Conservation (phyloP, 495 filamentous ascomycete genomes). For the Penicillium canariense region DNA sequence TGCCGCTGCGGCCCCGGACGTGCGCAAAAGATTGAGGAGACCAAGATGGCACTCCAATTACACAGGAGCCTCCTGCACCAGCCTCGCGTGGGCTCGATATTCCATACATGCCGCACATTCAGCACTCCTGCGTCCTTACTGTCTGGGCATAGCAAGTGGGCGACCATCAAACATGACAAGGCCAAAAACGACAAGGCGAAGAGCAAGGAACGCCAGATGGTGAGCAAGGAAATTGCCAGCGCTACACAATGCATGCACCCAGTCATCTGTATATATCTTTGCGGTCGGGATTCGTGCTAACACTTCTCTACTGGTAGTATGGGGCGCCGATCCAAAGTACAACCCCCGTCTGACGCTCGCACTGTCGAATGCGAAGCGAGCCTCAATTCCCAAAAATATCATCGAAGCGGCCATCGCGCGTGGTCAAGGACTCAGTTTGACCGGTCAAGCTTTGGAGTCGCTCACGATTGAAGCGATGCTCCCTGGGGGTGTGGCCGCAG, state of each 20-base stretch:
- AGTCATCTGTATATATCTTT: not conserved
- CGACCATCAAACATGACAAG: constrained; percentile 94
- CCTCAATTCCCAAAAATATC: constrained; percentile 73
- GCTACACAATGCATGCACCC: constrained; percentile 52
- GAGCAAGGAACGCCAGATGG: constrained; percentile 48
- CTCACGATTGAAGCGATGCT: constrained; percentile 81
- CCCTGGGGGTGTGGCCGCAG: constrained; percentile 70
- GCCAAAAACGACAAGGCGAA: constrained; percentile 66
- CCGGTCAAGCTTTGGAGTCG: constrained; percentile 69
- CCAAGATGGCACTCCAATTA: constrained; percentile 20
- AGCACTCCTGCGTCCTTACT: constrained; percentile 44
- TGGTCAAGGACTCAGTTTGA: constrained; percentile 76
- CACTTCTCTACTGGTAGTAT: constrained; percentile 31
- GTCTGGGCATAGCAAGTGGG: constrained; percentile 89
- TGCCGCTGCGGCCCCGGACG: not conserved
- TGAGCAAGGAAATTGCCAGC: constrained; percentile 51
- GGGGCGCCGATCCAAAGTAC: constrained; percentile 65
- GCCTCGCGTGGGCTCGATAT: not conserved
- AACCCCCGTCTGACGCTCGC: constrained; percentile 72
- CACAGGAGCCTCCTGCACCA: constrained; percentile 14
- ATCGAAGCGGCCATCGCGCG: constrained; percentile 84
- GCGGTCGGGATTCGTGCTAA: not conserved
- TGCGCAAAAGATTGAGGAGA: not conserved
- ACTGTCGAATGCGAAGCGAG: constrained; percentile 80
- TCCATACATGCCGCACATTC: constrained; percentile 42